Percentiles rank a stretch among this genome's conserved stretches.
Evolutionary conservation across 179 eudicot genomes (phyloP).

Genomic region (Beta lomatogona): DNA sequence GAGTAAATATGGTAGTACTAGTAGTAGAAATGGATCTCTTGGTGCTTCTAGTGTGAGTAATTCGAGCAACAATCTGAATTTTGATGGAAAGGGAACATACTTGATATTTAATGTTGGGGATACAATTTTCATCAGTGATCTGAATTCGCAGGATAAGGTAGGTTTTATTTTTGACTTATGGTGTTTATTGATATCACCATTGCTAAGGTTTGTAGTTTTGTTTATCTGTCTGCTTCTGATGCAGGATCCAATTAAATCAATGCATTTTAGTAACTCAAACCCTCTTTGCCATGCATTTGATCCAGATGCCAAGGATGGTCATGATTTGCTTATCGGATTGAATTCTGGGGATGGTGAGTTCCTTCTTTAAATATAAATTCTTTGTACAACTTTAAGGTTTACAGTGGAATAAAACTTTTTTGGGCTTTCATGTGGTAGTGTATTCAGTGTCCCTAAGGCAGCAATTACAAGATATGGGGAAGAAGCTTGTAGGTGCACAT

Average conservation of each 20-base stretch:
- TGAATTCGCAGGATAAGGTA: constrained; percentile 92
- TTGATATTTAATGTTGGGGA: constrained; percentile 91
- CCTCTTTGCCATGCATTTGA: constrained; percentile 96
- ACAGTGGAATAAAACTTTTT: background rate
- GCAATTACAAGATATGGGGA: constrained; percentile 85
- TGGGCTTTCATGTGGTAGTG: constrained; percentile 46
- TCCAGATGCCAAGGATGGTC: constrained; percentile 88
- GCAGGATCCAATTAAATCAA: constrained; percentile 89
- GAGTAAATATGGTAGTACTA: constrained; percentile 47
- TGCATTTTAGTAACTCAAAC: constrained; percentile 82
- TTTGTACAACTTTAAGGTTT: background rate
- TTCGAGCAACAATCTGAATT: constrained; percentile 44
- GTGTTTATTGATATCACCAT: background rate
- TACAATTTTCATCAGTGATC: constrained; percentile 72
- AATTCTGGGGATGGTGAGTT: constrained; percentile 82
- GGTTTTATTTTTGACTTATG: constrained; percentile 1
- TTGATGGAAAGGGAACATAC: constrained; percentile 89
- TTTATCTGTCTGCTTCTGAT: constrained; percentile 26
- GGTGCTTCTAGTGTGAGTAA: constrained; percentile 59
- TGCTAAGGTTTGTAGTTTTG: background rate
- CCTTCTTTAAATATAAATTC: constrained; percentile 8
- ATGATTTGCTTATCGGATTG: constrained; percentile 86
- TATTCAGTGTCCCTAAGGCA: constrained; percentile 85
- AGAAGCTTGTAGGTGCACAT: constrained; percentile 88
- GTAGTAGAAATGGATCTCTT: constrained; percentile 53